Evolutionary conservation across 1,139 yeast genomes (phyloP).

Genomic region (Suhomyces maxii): DNA sequence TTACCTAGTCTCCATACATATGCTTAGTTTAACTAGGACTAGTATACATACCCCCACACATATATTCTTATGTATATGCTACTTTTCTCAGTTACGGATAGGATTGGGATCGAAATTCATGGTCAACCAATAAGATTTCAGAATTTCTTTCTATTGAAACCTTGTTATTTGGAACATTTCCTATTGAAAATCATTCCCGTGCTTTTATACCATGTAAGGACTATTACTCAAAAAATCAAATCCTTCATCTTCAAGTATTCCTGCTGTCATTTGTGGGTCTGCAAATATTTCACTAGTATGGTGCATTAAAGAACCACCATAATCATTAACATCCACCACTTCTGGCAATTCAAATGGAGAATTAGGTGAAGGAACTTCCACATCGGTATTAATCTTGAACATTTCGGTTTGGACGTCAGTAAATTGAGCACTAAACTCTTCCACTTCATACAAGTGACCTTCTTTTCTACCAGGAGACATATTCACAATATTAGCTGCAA

Average conservation of each 20-base stretch:
- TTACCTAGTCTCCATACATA: too few species aligned
- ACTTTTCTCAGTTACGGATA: too few species aligned
- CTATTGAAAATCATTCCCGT: neutral
- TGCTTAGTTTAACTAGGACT: too few species aligned
- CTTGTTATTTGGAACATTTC: too few species aligned
- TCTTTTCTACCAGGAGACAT: constrained; percentile 4
- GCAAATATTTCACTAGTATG: neutral
- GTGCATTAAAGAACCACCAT: neutral
- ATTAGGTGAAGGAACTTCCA: constrained; percentile 5
- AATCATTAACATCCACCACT: neutral
- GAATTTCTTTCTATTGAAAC: too few species aligned
- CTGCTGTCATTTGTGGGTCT: neutral
- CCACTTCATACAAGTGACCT: constrained; percentile 3
- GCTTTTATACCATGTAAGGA: constrained; percentile 2
- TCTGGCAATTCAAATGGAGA: constrained; percentile 1
- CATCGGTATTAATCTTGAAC: constrained; percentile 3
- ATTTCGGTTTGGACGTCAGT: constrained; percentile 7
- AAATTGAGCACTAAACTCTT: constrained; percentile 5
- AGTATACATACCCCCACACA: too few species aligned
- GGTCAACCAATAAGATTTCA: too few species aligned
- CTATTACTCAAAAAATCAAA: constrained; percentile 8
- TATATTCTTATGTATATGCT: too few species aligned
- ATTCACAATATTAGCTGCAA: constrained; percentile 1
- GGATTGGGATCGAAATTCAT: too few species aligned
- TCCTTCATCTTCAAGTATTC: constrained; percentile 7